Percentiles rank a stretch among this genome's conserved stretches.
Evolutionary conservation across 352 stramenopile genomes (phyloP).

Genomic region (Globisporangium viniferum): DNA sequence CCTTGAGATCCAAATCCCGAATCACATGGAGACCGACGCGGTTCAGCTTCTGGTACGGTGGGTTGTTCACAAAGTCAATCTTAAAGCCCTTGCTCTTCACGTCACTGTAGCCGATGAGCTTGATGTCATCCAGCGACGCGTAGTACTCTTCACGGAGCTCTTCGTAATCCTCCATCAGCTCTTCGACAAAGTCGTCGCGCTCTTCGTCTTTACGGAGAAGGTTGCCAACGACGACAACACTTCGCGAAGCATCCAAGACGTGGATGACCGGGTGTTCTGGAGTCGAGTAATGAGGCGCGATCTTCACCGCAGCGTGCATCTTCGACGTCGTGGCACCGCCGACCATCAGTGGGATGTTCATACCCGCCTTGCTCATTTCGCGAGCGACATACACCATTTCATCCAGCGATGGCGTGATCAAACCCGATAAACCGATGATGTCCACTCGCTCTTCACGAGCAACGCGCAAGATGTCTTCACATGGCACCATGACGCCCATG

Average conservation of each 20-base stretch:
- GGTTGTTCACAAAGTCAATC: conserved; percentile 90
- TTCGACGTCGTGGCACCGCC: conserved; percentile 96
- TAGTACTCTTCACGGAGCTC: conserved; percentile 88
- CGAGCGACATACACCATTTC: conserved; percentile 98
- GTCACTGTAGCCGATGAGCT: conserved; percentile 47
- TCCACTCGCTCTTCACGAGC: conserved; percentile 89
- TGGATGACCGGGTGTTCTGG: conserved; percentile 96
- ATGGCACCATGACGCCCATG: conserved; percentile 96
- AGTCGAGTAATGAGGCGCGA: conserved; percentile 95
- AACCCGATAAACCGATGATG: conserved; percentile 94
- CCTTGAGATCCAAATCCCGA: conserved; percentile 80
- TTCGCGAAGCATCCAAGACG: conserved; percentile 96
- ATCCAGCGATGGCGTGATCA: conserved; percentile 98
- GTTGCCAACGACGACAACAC: conserved; percentile 93
- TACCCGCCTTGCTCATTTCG: conserved; percentile 91
- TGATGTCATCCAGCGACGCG: conserved; percentile 70
- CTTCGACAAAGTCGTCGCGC: conserved; percentile 91
- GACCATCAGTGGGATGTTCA: conserved; percentile 95
- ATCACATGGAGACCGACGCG: conserved; percentile 87
- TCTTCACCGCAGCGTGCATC: conserved; percentile 98
- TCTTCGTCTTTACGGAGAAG: conserved; percentile 90
- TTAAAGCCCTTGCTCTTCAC: conserved; percentile 67
- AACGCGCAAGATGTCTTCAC: conserved; percentile 73
- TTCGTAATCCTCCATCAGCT: conserved; percentile 93
- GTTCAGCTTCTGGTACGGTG: conserved; percentile 82